phyloP scores from a whole-genome alignment of 768 basidiomycete species.

The Suillus clintonianus region DNA sequence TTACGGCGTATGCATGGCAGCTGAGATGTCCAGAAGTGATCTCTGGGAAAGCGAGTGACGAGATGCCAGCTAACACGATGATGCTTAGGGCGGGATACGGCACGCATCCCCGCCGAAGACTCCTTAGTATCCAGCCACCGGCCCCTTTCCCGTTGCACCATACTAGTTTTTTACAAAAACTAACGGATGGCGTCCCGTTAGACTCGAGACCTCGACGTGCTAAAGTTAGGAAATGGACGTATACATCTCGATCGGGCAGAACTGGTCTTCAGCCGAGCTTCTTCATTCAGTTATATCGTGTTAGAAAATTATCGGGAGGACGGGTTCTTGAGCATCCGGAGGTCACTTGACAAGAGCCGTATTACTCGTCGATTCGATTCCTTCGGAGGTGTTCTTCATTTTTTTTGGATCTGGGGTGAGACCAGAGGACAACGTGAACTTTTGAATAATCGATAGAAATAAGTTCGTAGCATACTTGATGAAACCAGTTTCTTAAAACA shows the following conservation, averaged over 20 bases:
- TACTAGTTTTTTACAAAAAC: neutral
- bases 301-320: neutral
- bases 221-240: neutral
- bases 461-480: neutral
- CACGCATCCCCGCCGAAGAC: neutral
- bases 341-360: neutral
- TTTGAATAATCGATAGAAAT: neutral
- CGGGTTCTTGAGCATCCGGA: neutral
- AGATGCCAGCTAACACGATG: neutral
- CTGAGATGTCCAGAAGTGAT: slow-evolving; percentile 2
- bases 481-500: neutral
- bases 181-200: slow-evolving; percentile 3
- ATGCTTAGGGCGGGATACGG: slow-evolving; percentile 2
- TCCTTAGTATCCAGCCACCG: neutral
- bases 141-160: neutral
- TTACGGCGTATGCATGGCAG: neutral
- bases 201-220: neutral
- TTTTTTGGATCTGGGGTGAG: neutral
- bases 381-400: neutral
- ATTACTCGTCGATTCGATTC: neutral
- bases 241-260: neutral
- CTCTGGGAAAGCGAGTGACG: slow-evolving; percentile 1
- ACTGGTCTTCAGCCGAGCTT: neutral
- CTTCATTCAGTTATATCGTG: neutral
- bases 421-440: neutral